Conservation (phyloP, 441 rosid species). For the Brassica hybrid region DNA sequence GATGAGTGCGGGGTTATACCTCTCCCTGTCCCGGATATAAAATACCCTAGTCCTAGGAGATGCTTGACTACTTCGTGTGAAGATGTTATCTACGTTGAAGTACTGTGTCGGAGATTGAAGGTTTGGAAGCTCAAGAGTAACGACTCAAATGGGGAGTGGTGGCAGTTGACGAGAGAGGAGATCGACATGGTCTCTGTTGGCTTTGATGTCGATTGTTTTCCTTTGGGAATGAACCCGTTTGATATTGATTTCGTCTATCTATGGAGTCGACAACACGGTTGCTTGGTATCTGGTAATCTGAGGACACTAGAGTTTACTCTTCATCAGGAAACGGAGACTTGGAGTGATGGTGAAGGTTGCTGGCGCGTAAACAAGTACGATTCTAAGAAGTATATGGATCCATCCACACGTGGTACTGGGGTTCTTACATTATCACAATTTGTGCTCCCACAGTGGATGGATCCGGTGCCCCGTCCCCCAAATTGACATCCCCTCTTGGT, state of each 20-base stretch:
- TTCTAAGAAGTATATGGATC: not conserved
- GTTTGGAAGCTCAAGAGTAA: conserved; percentile 11
- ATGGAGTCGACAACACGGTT: not conserved
- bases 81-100: not conserved
- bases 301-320: not conserved
- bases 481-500: not conserved
- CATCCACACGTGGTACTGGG: not conserved
- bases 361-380: not conserved
- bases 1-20: conserved; percentile 3
- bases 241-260: conserved; percentile 7
- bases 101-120: not conserved
- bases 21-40: not conserved
- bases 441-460: not conserved
- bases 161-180: not conserved
- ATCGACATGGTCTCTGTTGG: not conserved
- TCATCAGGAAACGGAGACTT: not conserved
- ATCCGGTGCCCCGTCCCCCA: not conserved
- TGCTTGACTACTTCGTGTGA: conserved; percentile 23
- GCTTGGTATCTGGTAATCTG: not conserved
- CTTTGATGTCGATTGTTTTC: not conserved
- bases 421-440: not conserved
- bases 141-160: not conserved
- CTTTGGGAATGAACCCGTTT: conserved; percentile 19
- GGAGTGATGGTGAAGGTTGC: not conserved
- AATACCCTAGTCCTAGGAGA: not conserved